A percentile compares a stretch with the other conserved stretches of the same genome.
Evolutionary conservation across 2,329 filamentous ascomycete species (phyloP).

Genomic region (Fusarium decemcellulare): DNA sequence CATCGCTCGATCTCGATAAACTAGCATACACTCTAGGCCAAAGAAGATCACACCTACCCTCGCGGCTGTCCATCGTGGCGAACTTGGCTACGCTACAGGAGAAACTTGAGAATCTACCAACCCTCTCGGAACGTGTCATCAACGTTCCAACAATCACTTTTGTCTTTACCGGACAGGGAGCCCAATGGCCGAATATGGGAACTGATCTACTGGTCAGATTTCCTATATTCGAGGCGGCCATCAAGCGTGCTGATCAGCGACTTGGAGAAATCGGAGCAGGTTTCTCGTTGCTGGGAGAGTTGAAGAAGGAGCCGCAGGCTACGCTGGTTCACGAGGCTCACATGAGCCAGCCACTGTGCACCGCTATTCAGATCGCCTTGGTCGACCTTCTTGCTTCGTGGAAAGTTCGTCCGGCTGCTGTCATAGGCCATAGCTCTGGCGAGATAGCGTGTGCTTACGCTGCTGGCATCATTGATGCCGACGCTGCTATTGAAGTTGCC

Average conservation of each 20-base stretch:
- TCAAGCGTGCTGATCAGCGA: conserved; percentile 2
- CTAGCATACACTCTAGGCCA: too few species aligned
- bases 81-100: background rate
- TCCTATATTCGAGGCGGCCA: conserved; percentile 7
- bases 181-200: conserved; percentile 52
- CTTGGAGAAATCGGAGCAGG: conserved; percentile 49
- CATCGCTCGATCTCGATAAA: too few species aligned
- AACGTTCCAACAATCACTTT: conserved; percentile 4
- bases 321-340: background rate
- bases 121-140: too few species aligned
- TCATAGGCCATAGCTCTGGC: conserved; percentile 60
- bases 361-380: conserved; percentile 61
- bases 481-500: conserved; percentile 60
- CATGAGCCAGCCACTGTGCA: conserved; percentile 55
- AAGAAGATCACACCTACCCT: too few species aligned
- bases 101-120: too few species aligned
- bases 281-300: conserved; percentile 21
- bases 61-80: too few species aligned
- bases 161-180: conserved; percentile 55
- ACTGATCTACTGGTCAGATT: conserved; percentile 39
- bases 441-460: conserved; percentile 63
- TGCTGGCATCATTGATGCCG: conserved; percentile 57
- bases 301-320: background rate
- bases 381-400: conserved; percentile 58
- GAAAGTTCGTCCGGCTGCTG: conserved; percentile 53